Conservation (phyloP, 192 early-diverging fungal genomes). For the Allomyces javanicus region DNA sequence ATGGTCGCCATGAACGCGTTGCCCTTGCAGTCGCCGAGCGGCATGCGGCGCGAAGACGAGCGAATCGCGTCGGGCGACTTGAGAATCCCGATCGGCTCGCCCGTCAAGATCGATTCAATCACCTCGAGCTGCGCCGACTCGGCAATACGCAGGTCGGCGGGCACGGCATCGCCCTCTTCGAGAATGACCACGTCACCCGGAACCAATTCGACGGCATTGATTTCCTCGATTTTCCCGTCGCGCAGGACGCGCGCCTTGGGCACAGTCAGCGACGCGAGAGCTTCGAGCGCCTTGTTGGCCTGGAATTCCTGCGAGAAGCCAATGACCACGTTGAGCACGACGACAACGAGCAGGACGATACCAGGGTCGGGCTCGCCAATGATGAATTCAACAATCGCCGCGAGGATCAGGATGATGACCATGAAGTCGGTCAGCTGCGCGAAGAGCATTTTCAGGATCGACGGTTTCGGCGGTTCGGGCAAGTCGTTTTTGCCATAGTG, state of each 20-base stretch:
- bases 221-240: constrained; percentile 44
- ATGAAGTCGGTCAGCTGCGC: constrained; percentile 84
- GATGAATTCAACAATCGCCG: constrained; percentile 55
- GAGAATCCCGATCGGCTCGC: constrained; percentile 65
- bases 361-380: constrained; percentile 50
- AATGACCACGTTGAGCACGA: constrained; percentile 68
- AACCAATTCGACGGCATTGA: constrained; percentile 61
- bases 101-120: constrained; percentile 81
- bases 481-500: constrained; percentile 76
- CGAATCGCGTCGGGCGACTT: constrained; percentile 49
- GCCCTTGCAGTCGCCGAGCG: constrained; percentile 83
- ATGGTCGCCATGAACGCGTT: constrained; percentile 94
- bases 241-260: constrained; percentile 74
- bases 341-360: constrained; percentile 54
- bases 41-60: constrained; percentile 27
- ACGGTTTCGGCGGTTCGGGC: constrained; percentile 52
- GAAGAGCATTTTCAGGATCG: constrained; percentile 55
- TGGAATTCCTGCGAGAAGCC: constrained; percentile 93
- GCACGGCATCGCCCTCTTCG: constrained; percentile 84
- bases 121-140: constrained; percentile 75
- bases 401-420: constrained; percentile 70
- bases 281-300: constrained; percentile 86
- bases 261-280: constrained; percentile 68
- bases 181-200: constrained; percentile 81
- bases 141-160: constrained; percentile 71